Base-by-base conservation (phyloP, 768 basidiomycete species). In the Mycena metata region DNA sequence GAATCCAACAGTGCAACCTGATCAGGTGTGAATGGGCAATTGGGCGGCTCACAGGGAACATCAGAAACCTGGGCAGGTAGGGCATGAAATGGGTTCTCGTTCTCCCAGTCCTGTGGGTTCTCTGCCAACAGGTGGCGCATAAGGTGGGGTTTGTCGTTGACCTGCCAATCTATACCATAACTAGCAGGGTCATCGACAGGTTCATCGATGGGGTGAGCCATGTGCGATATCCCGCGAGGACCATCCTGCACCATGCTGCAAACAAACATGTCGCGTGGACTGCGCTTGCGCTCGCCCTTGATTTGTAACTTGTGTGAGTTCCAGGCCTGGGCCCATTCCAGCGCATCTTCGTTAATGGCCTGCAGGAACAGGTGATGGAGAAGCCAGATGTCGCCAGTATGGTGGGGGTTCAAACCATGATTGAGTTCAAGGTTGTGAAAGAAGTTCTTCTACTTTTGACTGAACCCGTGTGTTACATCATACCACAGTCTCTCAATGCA, bases 361-460 rank as follows among this genome's bases (percentile, higher is more conserved):
- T 23, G 3, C 1, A 79, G 72, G 52, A 81, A 80, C 6, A 80
- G 71, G 52, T 69, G 63, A 41, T 77, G 78, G 5, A 78, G 66
- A 12, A 79, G 67, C 77, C 78, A 82, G 24, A 79, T 74, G 60
- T 78, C 76, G 13, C 50, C 64, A 5, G 65, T 33, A 21, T 42
- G 42, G 9, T 47, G 41, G 10, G 55, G 54, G 43, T 76, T 58
- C 0, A 81, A 71, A 9, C 74, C 73, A 41, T 72, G 42, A 54
- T 67, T 33, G 9, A 36, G 19, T 64, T 81, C 78, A 5, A 81
- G 74, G 10, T 71, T 64, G 17, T 43, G 19, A 60, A 80, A 81
- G 52, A 81, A 79, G 3, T 63, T 49, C 26, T 75, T 73, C 80
- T 80, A 80, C 49, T 76, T 78, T 17, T 36, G 26, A 2, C 79